Conservation (phyloP, 129 eudicot genomes). For the Escallonia rubra region DNA sequence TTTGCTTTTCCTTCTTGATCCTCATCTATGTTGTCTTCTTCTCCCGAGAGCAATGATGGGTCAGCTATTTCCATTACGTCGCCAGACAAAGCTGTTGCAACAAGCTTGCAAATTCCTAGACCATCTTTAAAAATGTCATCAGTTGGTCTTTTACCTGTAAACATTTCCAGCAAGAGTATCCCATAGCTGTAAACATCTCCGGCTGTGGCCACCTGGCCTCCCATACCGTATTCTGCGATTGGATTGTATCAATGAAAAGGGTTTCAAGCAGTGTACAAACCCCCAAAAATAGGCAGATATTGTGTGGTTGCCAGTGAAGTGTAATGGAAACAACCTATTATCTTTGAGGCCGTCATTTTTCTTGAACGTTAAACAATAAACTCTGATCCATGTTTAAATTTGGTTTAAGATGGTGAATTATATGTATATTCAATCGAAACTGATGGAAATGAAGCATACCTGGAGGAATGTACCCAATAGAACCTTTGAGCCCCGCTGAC, state of each 20-base stretch:
- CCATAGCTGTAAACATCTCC: conserved; percentile 38
- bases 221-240: conserved; percentile 24
- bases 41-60: not conserved
- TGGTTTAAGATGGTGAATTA: not conserved
- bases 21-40: not conserved
- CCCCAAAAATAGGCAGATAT: not conserved
- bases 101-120: not conserved
- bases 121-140: conserved; percentile 19
- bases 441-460: not conserved
- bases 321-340: not conserved
- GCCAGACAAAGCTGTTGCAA: conserved; percentile 3
- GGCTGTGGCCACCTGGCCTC: conserved; percentile 17
- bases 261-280: not conserved
- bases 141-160: conserved; percentile 34
- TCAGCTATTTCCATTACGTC: conserved; percentile 10
- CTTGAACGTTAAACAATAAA: no score
- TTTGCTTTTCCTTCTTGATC: no score
- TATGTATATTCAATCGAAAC: not conserved
- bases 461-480: conserved; percentile 17
- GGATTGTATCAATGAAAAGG: not conserved
- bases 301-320: not conserved
- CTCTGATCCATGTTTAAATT: not conserved
- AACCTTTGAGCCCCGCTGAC: conserved; percentile 7
- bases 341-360: not conserved
- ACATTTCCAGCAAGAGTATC: conserved; percentile 29